Conservation (phyloP, 306 rosid genomes). For the Acacia acuminata region DNA sequence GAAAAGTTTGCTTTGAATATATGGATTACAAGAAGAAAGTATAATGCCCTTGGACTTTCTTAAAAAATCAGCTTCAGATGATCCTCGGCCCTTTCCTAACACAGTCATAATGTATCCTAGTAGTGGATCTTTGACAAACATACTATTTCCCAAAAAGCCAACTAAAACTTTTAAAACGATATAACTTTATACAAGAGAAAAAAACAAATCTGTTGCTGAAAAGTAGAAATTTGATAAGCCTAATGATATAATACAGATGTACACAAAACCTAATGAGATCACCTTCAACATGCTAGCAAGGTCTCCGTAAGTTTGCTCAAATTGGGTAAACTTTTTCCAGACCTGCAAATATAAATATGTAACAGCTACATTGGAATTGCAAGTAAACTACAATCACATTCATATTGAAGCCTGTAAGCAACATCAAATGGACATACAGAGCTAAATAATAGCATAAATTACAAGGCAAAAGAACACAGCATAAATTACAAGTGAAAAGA, state of each 20-base stretch:
- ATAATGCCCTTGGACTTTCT: neutral
- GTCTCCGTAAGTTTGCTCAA: slow-evolving; percentile 96
- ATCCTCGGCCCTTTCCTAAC: neutral
- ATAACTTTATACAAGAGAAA: neutral
- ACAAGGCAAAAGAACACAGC: neutral
- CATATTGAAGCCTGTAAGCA: slow-evolving; percentile 25
- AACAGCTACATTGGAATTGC: slow-evolving; percentile 32
- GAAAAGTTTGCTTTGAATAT: neutral
- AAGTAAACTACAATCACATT: slow-evolving; percentile 25
- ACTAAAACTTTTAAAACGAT: neutral
- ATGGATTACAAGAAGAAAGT: neutral
- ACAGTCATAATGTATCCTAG: neutral
- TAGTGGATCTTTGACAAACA: neutral
- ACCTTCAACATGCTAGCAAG: slow-evolving; percentile 95
- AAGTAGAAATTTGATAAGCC: slow-evolving; percentile 5
- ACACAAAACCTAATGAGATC: neutral
- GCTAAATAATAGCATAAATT: slow-evolving; percentile 3
- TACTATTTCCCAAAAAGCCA: neutral
- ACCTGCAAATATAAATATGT: slow-evolving; percentile 53
- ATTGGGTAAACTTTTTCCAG: slow-evolving; percentile 82
- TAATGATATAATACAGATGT: neutral
- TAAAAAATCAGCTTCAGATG: neutral
- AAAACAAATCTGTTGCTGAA: neutral
- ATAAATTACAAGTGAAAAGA: slow-evolving; percentile 4
- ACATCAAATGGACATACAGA: neutral